Percentiles rank a stretch among this genome's conserved stretches.
phyloP scores from a whole-genome alignment of 192 early-diverging fungal species.

The Linderina pennispora region DNA sequence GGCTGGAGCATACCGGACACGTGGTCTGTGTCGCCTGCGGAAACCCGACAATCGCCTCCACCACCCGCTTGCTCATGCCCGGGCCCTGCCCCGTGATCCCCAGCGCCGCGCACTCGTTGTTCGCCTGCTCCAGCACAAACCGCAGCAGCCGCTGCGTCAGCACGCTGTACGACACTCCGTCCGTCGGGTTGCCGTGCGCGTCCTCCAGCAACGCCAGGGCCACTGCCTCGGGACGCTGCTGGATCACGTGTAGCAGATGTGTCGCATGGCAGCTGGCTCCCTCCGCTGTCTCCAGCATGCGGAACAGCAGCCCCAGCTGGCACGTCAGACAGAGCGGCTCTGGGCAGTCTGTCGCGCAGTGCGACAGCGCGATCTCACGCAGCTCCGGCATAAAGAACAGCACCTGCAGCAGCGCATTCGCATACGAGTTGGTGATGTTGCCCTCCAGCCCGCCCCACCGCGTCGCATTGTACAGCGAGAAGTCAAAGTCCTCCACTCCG shows the following conservation, averaged over 20 bases:
- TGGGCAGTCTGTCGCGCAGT: constrained; percentile 61
- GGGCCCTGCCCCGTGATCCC: background rate
- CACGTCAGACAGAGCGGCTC: constrained; percentile 81
- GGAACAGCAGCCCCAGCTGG: constrained; percentile 89
- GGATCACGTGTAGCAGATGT: constrained; percentile 82
- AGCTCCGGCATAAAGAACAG: constrained; percentile 67
- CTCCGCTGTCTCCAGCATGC: constrained; percentile 84
- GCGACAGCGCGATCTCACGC: constrained; percentile 63
- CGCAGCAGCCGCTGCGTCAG: constrained; percentile 85
- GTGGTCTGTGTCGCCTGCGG: constrained; percentile 18
- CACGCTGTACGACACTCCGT: constrained; percentile 54
- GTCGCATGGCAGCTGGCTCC: constrained; percentile 94
- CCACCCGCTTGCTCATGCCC: constrained; percentile 8
- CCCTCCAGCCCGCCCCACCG: constrained; percentile 86
- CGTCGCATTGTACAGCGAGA: constrained; percentile 94
- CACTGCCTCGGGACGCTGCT: constrained; percentile 74
- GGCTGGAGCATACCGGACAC: constrained; percentile 64
- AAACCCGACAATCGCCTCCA: constrained; percentile 30
- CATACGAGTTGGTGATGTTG: constrained; percentile 83
- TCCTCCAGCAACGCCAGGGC: constrained; percentile 86
- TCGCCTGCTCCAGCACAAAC: constrained; percentile 88
- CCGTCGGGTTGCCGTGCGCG: constrained; percentile 55
- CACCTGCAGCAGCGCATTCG: constrained; percentile 84
- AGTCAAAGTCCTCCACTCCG: constrained; percentile 98
- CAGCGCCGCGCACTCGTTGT: constrained; percentile 54